phyloP scores from a whole-genome alignment of 345 rosid species.

The Citrus maxima region DNA sequence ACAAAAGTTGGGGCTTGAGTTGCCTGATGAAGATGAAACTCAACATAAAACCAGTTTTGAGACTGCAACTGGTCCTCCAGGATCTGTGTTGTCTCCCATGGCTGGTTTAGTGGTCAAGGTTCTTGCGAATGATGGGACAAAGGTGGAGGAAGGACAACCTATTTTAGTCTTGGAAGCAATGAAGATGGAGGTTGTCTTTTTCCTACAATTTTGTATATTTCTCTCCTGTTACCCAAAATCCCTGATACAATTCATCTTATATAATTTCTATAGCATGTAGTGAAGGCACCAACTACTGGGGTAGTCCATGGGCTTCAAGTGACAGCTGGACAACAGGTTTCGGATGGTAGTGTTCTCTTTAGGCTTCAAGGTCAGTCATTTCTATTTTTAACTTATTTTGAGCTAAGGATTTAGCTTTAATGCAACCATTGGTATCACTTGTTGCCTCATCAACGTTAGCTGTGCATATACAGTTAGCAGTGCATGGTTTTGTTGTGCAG shows the following conservation, averaged over 20 bases:
- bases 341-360: slow-evolving; percentile 66
- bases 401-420: neutral
- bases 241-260: neutral
- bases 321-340: slow-evolving; percentile 73
- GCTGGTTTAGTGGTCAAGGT: slow-evolving; percentile 95
- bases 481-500: neutral
- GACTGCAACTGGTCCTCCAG: slow-evolving; percentile 52
- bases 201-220: neutral
- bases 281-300: slow-evolving; percentile 75
- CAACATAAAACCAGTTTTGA: slow-evolving; percentile 53
- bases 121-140: slow-evolving; percentile 59
- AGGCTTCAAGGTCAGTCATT: slow-evolving; percentile 58
- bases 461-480: neutral
- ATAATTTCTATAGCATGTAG: slow-evolving; percentile 60
- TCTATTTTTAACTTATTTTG: neutral
- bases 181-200: slow-evolving; percentile 87
- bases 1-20: slow-evolving; percentile 55
- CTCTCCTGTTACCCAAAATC: neutral
- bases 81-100: slow-evolving; percentile 84
- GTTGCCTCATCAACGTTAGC: neutral
- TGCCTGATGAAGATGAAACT: slow-evolving; percentile 55
- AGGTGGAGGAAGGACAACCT: slow-evolving; percentile 77
- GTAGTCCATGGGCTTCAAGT: slow-evolving; percentile 61
- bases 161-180: slow-evolving; percentile 86
- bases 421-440: neutral